phyloP scores from a whole-genome alignment of 2,329 filamentous ascomycete species.

The Paecilomyces niveus region DNA sequence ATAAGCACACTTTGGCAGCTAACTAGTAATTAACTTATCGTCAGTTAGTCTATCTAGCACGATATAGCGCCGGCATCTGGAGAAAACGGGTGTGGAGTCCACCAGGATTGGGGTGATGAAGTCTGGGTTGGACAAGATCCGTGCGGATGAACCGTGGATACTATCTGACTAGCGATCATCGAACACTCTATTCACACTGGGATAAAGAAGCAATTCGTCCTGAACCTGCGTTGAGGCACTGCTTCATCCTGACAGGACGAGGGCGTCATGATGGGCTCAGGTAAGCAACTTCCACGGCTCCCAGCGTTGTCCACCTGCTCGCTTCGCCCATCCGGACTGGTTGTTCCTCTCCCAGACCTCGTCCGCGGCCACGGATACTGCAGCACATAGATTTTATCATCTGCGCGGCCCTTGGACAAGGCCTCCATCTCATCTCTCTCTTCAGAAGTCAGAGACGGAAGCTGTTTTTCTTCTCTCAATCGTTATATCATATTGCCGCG shows the following conservation, averaged over 20 bases:
- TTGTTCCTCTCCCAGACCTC: background rate
- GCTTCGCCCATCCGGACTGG: background rate
- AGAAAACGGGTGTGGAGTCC: background rate
- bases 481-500: background rate
- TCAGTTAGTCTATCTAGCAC: background rate
- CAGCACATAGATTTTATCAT: background rate
- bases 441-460: background rate
- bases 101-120: background rate
- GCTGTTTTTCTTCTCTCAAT: background rate
- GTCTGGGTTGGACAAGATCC: background rate
- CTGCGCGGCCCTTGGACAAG: background rate
- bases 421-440: background rate
- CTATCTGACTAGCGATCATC: too few species aligned
- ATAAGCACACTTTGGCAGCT: background rate
- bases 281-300: background rate
- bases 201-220: background rate
- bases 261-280: background rate
- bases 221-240: background rate
- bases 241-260: background rate
- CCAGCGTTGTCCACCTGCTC: background rate
- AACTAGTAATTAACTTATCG: background rate
- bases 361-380: background rate
- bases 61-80: background rate
- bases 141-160: background rate
- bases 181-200: background rate